Evolutionary conservation across 768 basidiomycete species (phyloP).

Genomic region (Leccinum boreale): DNA sequence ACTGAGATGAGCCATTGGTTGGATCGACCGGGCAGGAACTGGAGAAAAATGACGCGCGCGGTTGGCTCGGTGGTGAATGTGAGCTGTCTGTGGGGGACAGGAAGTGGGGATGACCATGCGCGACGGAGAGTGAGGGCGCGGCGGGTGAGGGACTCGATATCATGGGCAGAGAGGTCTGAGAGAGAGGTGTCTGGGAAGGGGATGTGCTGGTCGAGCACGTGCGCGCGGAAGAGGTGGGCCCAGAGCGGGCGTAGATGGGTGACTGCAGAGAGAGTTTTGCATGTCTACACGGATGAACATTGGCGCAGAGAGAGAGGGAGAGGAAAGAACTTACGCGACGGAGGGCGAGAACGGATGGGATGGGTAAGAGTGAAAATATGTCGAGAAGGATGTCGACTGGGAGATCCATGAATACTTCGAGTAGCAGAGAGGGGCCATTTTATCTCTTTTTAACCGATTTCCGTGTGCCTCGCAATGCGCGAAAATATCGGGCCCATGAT

Average conservation of each 20-base stretch:
- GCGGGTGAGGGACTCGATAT: constrained; percentile 43
- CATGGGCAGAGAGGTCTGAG: constrained; percentile 35
- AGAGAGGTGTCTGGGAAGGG: constrained; percentile 44
- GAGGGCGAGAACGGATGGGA: constrained; percentile 41
- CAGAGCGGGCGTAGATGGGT: constrained; percentile 51
- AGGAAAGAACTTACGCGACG: constrained; percentile 41
- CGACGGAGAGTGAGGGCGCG: constrained; percentile 41
- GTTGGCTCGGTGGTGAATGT: constrained; percentile 24
- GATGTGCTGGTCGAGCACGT: constrained; percentile 41
- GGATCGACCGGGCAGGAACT: constrained; percentile 44
- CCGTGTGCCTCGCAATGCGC: constrained; percentile 4
- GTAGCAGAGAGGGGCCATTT: not conserved
- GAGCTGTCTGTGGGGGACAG: constrained; percentile 28
- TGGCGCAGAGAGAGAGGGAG: not conserved
- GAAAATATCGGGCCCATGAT: constrained; percentile 20
- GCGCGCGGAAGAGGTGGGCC: constrained; percentile 40
- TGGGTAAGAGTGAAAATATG: constrained; percentile 40
- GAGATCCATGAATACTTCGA: constrained; percentile 15
- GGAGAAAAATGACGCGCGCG: constrained; percentile 41
- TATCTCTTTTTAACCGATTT: not conserved
- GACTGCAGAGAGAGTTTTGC: constrained; percentile 37
- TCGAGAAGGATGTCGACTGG: constrained; percentile 49
- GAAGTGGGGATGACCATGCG: constrained; percentile 48
- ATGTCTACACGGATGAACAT: constrained; percentile 37
- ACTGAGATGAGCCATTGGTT: constrained; percentile 49